Evolutionary conservation across 202 grass and related monocot species (phyloP), one percentile per base, ranked within the genome.

Genomic region (Setaria viridis): DNA sequence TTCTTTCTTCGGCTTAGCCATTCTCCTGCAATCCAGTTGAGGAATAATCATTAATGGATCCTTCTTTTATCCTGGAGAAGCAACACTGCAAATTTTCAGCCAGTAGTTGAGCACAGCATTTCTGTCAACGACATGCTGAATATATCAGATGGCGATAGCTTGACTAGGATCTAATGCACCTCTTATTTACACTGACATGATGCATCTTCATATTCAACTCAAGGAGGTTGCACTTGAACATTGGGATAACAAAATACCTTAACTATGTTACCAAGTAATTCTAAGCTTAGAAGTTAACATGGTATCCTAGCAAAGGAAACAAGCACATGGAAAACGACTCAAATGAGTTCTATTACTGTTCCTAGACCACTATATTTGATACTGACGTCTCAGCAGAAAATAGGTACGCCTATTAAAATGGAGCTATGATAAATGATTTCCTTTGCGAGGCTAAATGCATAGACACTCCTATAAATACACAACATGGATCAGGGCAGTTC

Each of bases 141-240:
- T 21, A 73, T 77, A 73, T 77, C 14, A 25, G 57, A 86, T 66
- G 62, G 86, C 67, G 19, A 68, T 63, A 33, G 34, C 70, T 80
- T 70, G 54, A 70, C 54, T 62, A 55, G 53, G 71, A 66, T 80
- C 34, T 19, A 4, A 1, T 41, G 62, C 34, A 63, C 12, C 17
- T 13, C 34, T 50, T 62, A 41, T 60, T 68, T 70, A 53, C 33
- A 53, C 42, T 76, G 16, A 58, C 64, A 55, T 41, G 47, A 57
- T 32, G 47, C 13, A 86, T 25, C 29, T 45, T 11, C 50, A 68
- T 80, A 60, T 80, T 50, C 50, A 85, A 70, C 54, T 83, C 66
- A 41, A 75, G 67, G 42, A 65, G n/a, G 5, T 81, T 89, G n/a
- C n/a, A 54, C 9, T 76, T 85, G 50, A 51, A 33, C 8, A 37